These are phyloP conservation scores for Dioscorea alata DNA, from an alignment of 106 monocot genomes.

Conservation along the genomic window DNA sequence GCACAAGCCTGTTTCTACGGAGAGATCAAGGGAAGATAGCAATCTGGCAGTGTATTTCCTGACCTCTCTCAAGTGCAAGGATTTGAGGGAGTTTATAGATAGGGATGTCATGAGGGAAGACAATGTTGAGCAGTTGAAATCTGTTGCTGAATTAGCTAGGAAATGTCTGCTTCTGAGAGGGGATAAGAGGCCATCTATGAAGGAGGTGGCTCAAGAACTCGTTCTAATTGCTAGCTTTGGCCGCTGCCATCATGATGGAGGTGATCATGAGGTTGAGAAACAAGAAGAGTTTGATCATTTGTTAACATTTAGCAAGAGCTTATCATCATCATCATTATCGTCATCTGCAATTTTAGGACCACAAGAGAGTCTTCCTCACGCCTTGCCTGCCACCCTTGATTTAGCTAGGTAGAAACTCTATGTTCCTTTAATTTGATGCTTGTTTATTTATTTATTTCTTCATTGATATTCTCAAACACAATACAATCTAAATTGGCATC, in stretches of 20 bases:
- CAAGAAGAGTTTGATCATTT: not conserved
- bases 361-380: slow-evolving; percentile 13
- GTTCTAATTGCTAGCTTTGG: slow-evolving; percentile 6
- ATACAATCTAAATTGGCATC: too few relatives aligned
- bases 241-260: not conserved
- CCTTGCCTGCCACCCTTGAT: slow-evolving; percentile 2
- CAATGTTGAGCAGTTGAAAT: slow-evolving; percentile 13
- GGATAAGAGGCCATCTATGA: slow-evolving; percentile 27
- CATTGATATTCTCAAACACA: too few relatives aligned
- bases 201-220: slow-evolving; percentile 30
- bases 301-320: not conserved
- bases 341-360: not conserved
- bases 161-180: slow-evolving; percentile 33
- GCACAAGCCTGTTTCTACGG: slow-evolving; percentile 10
- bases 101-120: slow-evolving; percentile 18
- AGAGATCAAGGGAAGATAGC: slow-evolving; percentile 17
- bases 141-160: slow-evolving; percentile 15
- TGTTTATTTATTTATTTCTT: too few relatives aligned
- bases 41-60: slow-evolving; percentile 32
- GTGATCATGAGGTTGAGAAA: slow-evolving; percentile 2
- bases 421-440: not conserved
- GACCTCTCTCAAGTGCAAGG: slow-evolving; percentile 24
- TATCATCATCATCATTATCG: not conserved
- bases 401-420: slow-evolving; percentile 6
- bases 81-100: slow-evolving; percentile 17